Base-by-base conservation (phyloP, 73 alveolate genomes). In the Tetrahymena malaccensis region DNA sequence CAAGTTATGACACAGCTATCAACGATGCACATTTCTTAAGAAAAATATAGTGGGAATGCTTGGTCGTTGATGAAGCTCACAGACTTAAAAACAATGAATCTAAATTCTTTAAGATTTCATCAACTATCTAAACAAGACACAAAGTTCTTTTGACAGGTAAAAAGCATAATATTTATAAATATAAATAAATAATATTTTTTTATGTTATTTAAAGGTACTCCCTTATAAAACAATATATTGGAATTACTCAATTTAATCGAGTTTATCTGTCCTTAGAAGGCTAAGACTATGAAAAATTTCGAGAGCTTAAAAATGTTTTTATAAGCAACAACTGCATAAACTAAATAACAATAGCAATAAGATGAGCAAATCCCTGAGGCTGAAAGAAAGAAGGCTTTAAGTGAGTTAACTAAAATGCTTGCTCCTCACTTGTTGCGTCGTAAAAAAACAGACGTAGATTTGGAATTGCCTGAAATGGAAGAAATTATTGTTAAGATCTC, bases 1-100 rank as follows among this genome's bases (percentile, higher is more conserved):
- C 99, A 21, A 97, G 99, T 35, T 99, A 98, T 95, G 99, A 99
- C 93, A 96, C 97, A 35, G 96, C 98, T 13, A 96, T 98, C 96
- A 97, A 96, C 38, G 99, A 99, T 94, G 95, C 94, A 43, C 57
- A 96, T 11, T 96, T 96, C 22, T 96, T 99, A 44, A 95, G 96
- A 57, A 85, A 96, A 94, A 94, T 98, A 27, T 96, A 97, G 44
- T 99, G 99, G 98, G 98, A 97, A 95, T 98, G 97, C 84, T 93
- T 99, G 83, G 97, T 99, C 3, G 98, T 99, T 19, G 99, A 99
- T 97, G 99, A 99, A 97, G 99, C 99, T 15, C 99, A 99, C 43
- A 97, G 99, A 95, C 96, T 99, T 85, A 99, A 99, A 98, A 97
- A 97, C 93, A 98, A 96, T 84, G 97, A 97, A 94, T 98, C 99